Percentiles rank a stretch among this genome's conserved stretches.
Conservation (phyloP, 768 basidiomycete species). For the Sistotremastrum suecicum region DNA sequence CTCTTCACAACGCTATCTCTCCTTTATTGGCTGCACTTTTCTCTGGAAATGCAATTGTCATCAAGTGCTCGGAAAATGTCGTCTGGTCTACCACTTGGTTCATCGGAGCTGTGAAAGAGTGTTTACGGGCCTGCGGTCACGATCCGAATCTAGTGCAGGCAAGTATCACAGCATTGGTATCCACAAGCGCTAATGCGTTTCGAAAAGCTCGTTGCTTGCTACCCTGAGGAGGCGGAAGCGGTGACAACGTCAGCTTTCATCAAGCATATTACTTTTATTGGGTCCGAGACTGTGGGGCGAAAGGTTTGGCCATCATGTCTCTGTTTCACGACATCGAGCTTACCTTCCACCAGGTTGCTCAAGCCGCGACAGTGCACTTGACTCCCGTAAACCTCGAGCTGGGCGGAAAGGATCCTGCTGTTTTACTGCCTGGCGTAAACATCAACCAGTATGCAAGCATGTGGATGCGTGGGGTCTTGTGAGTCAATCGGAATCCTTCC, state of each 20-base stretch:
- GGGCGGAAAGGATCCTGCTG: constrained; percentile 88
- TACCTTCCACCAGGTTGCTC: constrained; percentile 43
- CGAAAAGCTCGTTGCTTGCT: constrained; percentile 64
- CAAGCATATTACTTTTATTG: constrained; percentile 92
- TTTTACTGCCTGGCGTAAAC: constrained; percentile 79
- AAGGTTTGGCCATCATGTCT: constrained; percentile 27
- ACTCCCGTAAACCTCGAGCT: constrained; percentile 91
- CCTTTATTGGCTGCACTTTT: constrained; percentile 87
- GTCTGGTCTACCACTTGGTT: constrained; percentile 85
- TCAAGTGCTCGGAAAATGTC: constrained; percentile 89
- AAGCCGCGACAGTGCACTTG: constrained; percentile 71
- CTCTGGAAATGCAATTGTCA: constrained; percentile 75
- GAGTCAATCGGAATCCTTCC: constrained; percentile 18
- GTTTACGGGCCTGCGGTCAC: constrained; percentile 71
- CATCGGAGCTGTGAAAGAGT: constrained; percentile 60
- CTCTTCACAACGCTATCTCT: constrained; percentile 87
- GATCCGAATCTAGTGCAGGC: constrained; percentile 81
- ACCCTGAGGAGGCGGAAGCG: constrained; percentile 72
- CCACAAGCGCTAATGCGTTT: background rate
- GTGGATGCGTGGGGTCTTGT: constrained; percentile 91
- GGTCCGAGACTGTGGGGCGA: constrained; percentile 65
- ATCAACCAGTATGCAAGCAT: constrained; percentile 64
- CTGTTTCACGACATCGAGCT: constrained; percentile 10
- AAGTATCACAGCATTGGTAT: constrained; percentile 5
- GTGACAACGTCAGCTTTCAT: constrained; percentile 68